Evolutionary conservation across 148 eudicot species (phyloP).

Genomic region (Chenopodium berlandieri): DNA sequence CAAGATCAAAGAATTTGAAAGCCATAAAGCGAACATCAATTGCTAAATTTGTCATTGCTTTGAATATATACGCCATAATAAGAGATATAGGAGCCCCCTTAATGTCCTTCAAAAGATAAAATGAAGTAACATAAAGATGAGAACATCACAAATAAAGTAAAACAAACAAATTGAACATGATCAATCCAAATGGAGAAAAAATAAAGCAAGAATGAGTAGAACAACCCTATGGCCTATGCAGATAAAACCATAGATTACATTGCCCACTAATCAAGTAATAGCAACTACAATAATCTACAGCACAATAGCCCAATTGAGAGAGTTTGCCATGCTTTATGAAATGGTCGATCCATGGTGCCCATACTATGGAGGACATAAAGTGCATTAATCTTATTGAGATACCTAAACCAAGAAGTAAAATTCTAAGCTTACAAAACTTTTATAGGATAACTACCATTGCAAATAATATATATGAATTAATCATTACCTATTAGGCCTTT

Average conservation of each 20-base stretch:
- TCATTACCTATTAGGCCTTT: background rate
- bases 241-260: background rate
- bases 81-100: slow-evolving; percentile 76
- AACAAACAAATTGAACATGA: slow-evolving; percentile 10
- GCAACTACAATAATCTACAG: no score
- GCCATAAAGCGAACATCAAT: slow-evolving; percentile 90
- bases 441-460: background rate
- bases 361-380: background rate
- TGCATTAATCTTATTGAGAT: background rate
- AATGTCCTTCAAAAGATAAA: slow-evolving; percentile 54
- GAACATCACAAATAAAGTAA: slow-evolving; percentile 8
- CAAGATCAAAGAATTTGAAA: slow-evolving; percentile 80
- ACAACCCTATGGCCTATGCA: background rate
- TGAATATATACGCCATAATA: slow-evolving; percentile 81
- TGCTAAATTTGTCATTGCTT: slow-evolving; percentile 86
- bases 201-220: background rate
- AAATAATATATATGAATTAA: background rate
- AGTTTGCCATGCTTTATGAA: background rate
- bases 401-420: background rate
- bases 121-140: slow-evolving; percentile 10
- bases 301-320: background rate
- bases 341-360: background rate
- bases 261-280: background rate
- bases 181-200: background rate
- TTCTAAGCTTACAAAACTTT: background rate